phyloP scores from a whole-genome alignment of 495 filamentous ascomycete genomes.

The Penicillium manginii region DNA sequence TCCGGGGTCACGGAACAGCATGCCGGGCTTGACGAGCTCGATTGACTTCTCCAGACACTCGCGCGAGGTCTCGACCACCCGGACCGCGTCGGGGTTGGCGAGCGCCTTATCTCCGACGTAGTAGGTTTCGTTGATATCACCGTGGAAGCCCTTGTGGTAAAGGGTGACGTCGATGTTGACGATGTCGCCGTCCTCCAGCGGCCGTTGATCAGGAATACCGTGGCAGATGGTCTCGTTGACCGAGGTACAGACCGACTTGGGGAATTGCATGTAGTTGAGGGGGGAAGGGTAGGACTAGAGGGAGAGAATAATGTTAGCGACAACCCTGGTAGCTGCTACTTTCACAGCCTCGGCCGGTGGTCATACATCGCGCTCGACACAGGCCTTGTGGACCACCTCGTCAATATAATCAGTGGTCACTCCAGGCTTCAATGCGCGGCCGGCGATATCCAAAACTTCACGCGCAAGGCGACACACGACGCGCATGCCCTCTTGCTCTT shows the following conservation, averaged over 20 bases:
- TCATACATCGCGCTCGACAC: constrained; percentile 83
- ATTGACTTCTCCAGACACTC: constrained; percentile 85
- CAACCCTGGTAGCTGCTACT: too few species aligned
- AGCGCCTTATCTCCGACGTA: constrained; percentile 80
- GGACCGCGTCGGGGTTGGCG: constrained; percentile 74
- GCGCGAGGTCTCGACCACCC: constrained; percentile 82
- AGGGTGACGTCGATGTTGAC: constrained; percentile 88
- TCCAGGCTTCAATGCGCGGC: constrained; percentile 76
- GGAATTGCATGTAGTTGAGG: constrained; percentile 94
- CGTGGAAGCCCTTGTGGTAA: constrained; percentile 86
- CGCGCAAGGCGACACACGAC: constrained; percentile 87
- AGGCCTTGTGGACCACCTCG: constrained; percentile 94
- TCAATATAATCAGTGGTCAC: constrained; percentile 97
- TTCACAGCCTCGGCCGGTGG: neutral
- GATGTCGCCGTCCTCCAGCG: constrained; percentile 82
- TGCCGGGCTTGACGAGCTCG: constrained; percentile 82
- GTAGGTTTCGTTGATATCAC: constrained; percentile 91
- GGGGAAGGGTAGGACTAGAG: constrained; percentile 93
- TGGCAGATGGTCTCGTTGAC: constrained; percentile 96
- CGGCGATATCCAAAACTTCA: constrained; percentile 93
- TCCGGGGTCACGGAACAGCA: constrained; percentile 81
- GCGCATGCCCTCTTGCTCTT: constrained; percentile 85
- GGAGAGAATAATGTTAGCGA: constrained; percentile 20
- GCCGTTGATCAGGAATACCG: constrained; percentile 82
- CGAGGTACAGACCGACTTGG: constrained; percentile 96